Base-by-base conservation (phyloP, 176 grass and related monocot species). In the Puccinellia tenuiflora region DNA sequence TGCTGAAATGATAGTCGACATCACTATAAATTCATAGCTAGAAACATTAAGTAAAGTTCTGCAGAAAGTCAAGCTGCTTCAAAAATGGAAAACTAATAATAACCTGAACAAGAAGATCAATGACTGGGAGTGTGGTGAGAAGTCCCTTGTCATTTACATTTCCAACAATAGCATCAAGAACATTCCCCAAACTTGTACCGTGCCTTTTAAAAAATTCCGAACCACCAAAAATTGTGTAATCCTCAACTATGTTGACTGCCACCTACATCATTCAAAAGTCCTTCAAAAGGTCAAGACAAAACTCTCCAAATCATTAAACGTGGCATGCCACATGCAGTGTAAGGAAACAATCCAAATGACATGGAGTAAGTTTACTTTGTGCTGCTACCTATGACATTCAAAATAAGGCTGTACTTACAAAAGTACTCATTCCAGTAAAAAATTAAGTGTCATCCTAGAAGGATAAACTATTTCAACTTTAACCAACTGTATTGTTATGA, bases 101-200 rank as follows among this genome's bases (percentile, higher is more conserved):
- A 92, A 99, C 96, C 93, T 99, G 96, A 78, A 99, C 61, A 78
- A 99, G 85, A 85, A 99, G 75, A 90, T 99, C 96, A 72, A 99
- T 86, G 30, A 90, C 65, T 75, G 91, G 84, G 68, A 99, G 91
- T 42, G 87, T 69, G 45, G 89, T 87, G 84, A 96, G 83, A 79
- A 96, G 85, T 55, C 93, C 96, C 72, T 96, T 99, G 75, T 99
- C 96, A 83, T 96, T 99, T 50, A 96, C 96, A 85, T 87, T 99
- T 79, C 83, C 89, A 87, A 96, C 73, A 84, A 99, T 92, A 69
- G 13, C 79, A 85, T 99, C 89, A 83, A 99, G 74, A 83, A 99
- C 74, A 81, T 89, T 94, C n/a, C 78, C 85, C 82, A 99, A 50
- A 86, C 73, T 93, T 81, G 87, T 78, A 75, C 85, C 89, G 34